Base-by-base conservation (phyloP, 2,329 filamentous ascomycete genomes). In the Cadophora gregata region DNA sequence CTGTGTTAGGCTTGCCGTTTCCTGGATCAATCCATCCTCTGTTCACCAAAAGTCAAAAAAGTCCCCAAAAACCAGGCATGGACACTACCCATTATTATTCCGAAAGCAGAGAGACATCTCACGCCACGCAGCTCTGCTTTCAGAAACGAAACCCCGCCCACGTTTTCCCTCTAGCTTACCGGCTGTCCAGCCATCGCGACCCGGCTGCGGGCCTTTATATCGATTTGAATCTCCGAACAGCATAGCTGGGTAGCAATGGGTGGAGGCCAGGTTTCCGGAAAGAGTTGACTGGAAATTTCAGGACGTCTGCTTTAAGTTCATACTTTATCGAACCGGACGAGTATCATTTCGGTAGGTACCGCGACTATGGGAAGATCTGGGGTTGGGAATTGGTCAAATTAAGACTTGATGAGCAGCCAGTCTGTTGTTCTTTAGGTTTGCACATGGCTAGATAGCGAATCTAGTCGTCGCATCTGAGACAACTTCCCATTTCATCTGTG, bases 101-200 rank as follows among this genome's bases (percentile, higher is more conserved):
- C 56, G 24, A 47, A 59, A 59, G 56, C 21, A 47, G 56, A n/a
- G 36, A 59, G 56, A 59, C 36, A 59, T 59, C 3, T 10, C 31
- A 12, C 21, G 29, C 53, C 27, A 21, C 27, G 12, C 27, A 16
- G 10, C 29, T 38, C 53, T 36, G 6, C 24, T 14, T 59, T n/a
- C 24, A 59, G 55, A 7, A n/a, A n/a, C 47, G 14, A 27, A 45
- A 59, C 25, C 31, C 56, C 56, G 42, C 29, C 56, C 36, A 59
- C 56, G 56, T 59, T 59, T 19, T 29, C 19, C 19, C 4, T 42
- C 38, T 59, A 45, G 56, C 56, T 29, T 59, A 31, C 38, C 56
- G 38, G 56, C 42, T 45, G 56, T 21, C 24, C 5, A 27, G 7
- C 56, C 27, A 21, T 24, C 12, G 48, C 48, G 48, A 51, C 48